Base-by-base conservation (phyloP, 176 grass and related monocot genomes). In the Elaeis guineensis region DNA sequence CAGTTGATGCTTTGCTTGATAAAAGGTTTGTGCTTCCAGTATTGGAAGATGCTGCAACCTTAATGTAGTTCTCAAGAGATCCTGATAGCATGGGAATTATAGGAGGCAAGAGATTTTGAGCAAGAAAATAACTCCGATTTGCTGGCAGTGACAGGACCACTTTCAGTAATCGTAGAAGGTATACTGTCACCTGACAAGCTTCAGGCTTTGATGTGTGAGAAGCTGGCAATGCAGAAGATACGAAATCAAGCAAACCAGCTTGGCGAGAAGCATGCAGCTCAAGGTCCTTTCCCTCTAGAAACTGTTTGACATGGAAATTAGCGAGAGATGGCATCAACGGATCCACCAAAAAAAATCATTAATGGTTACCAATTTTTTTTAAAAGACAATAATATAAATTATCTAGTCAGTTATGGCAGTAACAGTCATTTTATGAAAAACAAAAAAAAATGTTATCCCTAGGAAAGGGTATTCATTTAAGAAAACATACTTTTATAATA, bases 31-130 rank as follows among this genome's bases (percentile, higher is more conserved):
- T 73, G 79, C 57, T 79, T 67, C 87, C 82, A 66, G 72, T 72
- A 66, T 76, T 85, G 24, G 84, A 63, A 63, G 70, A 90, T 58
- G 93, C 93, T 75, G 93, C 93, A 55, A 88, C 93, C 61, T 98
- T 98, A 68, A 98, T 92, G 66, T 98, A 98, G 75, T 98, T 98
- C 64, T 98, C 93, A 55, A 98, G 79, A 57, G 93, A 98, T 57
- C 81, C 77, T 66, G 87, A 92, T 66, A 98, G 67, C 87, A 98
- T 85, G 58, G 93, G 93, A 63, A 98, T 98, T 64, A 86, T 89
- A 4, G 93, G 93, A 83, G 93, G 93, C 75, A 98, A 70, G 60
- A 92, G 93, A 86, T 98, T 98, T 66, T 98, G 93, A 35, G 75
- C 87, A 67, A 98, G 81, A 80, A 92, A 98, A 80, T 92, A 98